Percentiles rank a stretch among this genome's conserved stretches.
Conservation (phyloP, 108 stramenopile species). For the Nannochloropsis granulata region DNA sequence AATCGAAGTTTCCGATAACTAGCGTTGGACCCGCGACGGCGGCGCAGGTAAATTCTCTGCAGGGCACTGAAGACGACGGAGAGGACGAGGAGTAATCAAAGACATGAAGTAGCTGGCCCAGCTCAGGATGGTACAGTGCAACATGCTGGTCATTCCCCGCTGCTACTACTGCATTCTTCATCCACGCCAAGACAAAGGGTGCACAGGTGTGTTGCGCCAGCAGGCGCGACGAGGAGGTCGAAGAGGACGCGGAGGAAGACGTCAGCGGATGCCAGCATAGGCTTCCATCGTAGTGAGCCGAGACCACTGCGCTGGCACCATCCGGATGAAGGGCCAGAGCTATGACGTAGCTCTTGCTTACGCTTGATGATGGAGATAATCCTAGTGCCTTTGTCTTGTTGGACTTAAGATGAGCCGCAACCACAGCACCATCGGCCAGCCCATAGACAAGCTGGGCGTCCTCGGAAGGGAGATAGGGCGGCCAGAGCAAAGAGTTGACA, state of each 20-base stretch:
- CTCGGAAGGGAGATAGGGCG: conserved; percentile 31
- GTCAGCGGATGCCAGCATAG: conserved; percentile 29
- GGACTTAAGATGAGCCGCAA: neutral
- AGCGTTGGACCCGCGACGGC: neutral
- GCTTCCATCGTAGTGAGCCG: conserved; percentile 44
- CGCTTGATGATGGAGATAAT: neutral
- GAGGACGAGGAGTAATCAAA: conserved; percentile 37
- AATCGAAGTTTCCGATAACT: conserved; percentile 47
- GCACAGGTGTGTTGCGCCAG: conserved; percentile 33
- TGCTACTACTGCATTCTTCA: conserved; percentile 27
- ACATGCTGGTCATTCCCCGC: conserved; percentile 45
- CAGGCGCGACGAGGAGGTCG: neutral
- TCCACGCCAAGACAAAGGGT: conserved; percentile 46
- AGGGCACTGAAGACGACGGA: neutral
- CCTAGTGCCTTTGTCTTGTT: conserved; percentile 20
- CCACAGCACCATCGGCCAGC: conserved; percentile 43
- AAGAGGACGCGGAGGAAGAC: neutral
- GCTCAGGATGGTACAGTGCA: conserved; percentile 41
- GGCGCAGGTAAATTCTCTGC: neutral
- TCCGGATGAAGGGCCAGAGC: conserved; percentile 32
- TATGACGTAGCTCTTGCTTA: conserved; percentile 25
- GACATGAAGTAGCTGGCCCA: conserved; percentile 28
- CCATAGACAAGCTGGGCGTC: conserved; percentile 41
- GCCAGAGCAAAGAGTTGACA: conserved; percentile 45
- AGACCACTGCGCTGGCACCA: conserved; percentile 39